phyloP scores from a whole-genome alignment of 768 basidiomycete species.

The Rhizopogon vulgaris region DNA sequence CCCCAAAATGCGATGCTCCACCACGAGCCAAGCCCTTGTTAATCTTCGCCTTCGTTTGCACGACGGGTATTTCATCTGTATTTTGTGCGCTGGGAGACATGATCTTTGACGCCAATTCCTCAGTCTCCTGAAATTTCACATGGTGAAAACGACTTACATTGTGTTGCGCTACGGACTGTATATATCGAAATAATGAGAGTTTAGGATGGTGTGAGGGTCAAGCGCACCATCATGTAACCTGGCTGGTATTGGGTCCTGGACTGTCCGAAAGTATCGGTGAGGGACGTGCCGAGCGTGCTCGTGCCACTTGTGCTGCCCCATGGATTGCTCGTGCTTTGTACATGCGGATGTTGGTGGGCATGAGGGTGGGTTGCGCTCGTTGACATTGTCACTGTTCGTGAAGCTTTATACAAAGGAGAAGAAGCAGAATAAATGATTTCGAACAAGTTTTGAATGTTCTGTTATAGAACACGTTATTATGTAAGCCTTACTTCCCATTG shows the following conservation, averaged over 20 bases:
- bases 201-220: not conserved
- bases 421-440: too few species aligned
- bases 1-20: slow-evolving; percentile 66
- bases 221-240: slow-evolving; percentile 73
- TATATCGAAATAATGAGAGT: not conserved
- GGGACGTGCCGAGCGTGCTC: slow-evolving; percentile 40
- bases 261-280: slow-evolving; percentile 65
- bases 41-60: slow-evolving; percentile 78
- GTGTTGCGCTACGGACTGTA: slow-evolving; percentile 56
- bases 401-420: not conserved
- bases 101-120: slow-evolving; percentile 11
- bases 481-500: too few species aligned
- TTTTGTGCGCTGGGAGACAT: slow-evolving; percentile 54
- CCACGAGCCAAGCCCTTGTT: slow-evolving; percentile 62
- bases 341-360: slow-evolving; percentile 21
- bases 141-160: slow-evolving; percentile 33
- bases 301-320: slow-evolving; percentile 43
- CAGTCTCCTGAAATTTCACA: not conserved
- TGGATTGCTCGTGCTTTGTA: slow-evolving; percentile 38
- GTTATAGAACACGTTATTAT: too few species aligned
- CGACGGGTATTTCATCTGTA: slow-evolving; percentile 66
- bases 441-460: too few species aligned
- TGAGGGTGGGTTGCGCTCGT: slow-evolving; percentile 31
- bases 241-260: slow-evolving; percentile 74
- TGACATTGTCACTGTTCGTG: slow-evolving; percentile 10